These are phyloP conservation scores for Kappamyces sp. DNA, from an alignment of 192 early-diverging fungal species.

Conservation along the genomic window DNA sequence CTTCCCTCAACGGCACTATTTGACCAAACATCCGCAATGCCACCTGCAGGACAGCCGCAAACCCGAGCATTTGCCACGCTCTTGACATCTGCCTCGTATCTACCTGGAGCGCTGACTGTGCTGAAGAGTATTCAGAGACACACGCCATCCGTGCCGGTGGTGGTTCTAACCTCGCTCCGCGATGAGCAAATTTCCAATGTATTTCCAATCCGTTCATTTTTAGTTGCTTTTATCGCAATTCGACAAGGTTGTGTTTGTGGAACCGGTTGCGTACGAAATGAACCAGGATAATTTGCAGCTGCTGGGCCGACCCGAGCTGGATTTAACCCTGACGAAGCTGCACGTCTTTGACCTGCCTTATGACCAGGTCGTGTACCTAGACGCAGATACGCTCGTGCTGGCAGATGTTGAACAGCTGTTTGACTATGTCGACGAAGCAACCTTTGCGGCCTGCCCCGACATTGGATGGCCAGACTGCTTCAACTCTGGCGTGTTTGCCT, in stretches of 20 bases:
- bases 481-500: slow-evolving; percentile 91
- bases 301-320: slow-evolving; percentile 87
- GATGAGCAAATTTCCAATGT: slow-evolving; percentile 38
- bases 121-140: slow-evolving; percentile 66
- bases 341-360: slow-evolving; percentile 70
- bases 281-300: slow-evolving; percentile 56
- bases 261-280: slow-evolving; percentile 48
- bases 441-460: slow-evolving; percentile 83
- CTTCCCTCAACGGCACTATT: not conserved
- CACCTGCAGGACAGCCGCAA: slow-evolving; percentile 5
- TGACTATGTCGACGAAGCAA: slow-evolving; percentile 34
- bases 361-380: slow-evolving; percentile 70
- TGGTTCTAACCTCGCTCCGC: slow-evolving; percentile 63
- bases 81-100: slow-evolving; percentile 78
- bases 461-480: slow-evolving; percentile 97
- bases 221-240: slow-evolving; percentile 32
- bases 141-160: slow-evolving; percentile 55
- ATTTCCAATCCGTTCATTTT: slow-evolving; percentile 28
- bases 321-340: slow-evolving; percentile 85
- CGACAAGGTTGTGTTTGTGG: slow-evolving; percentile 68
- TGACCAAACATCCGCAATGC: not conserved
- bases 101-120: slow-evolving; percentile 76
- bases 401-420: slow-evolving; percentile 80
- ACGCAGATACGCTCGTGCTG: slow-evolving; percentile 86
- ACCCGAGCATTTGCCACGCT: slow-evolving; percentile 72